Percentiles rank a stretch among this genome's conserved stretches.
phyloP scores from a whole-genome alignment of 139 green algal genomes.

The Chloropicon primus region DNA sequence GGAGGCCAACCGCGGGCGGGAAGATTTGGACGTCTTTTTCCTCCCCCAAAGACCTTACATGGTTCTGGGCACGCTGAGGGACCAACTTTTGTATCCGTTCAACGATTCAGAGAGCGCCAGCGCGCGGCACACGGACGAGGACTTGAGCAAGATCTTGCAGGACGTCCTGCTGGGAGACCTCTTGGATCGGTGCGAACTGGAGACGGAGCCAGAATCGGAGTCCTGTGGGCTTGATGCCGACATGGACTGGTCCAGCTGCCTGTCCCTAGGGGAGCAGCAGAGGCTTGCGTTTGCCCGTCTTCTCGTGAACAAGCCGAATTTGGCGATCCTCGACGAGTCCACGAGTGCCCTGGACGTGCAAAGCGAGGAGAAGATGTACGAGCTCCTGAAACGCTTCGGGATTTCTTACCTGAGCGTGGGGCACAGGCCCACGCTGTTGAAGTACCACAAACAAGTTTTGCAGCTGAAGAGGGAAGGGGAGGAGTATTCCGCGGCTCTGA shows the following conservation, averaged over 20 bases:
- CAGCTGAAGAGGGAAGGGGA: neutral
- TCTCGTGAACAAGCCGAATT: conserved; percentile 46
- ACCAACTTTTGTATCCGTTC: conserved; percentile 74
- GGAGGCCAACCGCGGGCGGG: conserved; percentile 24
- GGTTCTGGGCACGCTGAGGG: conserved; percentile 61
- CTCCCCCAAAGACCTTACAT: conserved; percentile 87
- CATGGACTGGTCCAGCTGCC: neutral
- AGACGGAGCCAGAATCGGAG: neutral
- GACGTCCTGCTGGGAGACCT: neutral
- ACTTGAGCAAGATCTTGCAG: neutral
- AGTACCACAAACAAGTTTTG: conserved; percentile 67
- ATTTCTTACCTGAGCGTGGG: conserved; percentile 81
- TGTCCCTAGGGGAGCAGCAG: conserved; percentile 80
- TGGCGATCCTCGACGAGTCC: conserved; percentile 90
- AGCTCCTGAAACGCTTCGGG: conserved; percentile 29
- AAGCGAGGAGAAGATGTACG: conserved; percentile 78
- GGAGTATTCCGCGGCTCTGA: neutral
- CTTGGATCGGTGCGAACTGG: neutral
- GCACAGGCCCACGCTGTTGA: conserved; percentile 63
- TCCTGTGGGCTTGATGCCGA: neutral
- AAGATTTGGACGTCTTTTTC: conserved; percentile 42
- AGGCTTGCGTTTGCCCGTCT: conserved; percentile 63
- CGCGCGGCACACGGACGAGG: neutral
- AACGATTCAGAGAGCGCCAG: neutral
- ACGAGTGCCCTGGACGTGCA: conserved; percentile 73